These are phyloP conservation scores for Aphanomyces euteiches DNA, from an alignment of 352 stramenopile species.

Conservation along the genomic window DNA sequence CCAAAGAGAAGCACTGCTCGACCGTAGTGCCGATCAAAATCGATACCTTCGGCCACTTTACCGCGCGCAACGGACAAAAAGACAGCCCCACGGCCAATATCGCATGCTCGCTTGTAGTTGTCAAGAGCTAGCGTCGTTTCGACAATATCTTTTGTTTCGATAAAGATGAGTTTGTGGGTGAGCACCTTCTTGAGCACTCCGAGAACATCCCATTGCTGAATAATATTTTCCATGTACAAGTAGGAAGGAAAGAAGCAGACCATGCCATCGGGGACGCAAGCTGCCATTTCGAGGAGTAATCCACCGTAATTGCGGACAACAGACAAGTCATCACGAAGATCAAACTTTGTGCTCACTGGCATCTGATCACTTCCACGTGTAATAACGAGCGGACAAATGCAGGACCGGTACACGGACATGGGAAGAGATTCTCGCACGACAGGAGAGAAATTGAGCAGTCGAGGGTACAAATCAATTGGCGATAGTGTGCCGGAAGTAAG, in stretches of 20 bases:
- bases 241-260: constrained; percentile 99
- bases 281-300: constrained; percentile 93
- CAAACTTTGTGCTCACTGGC: constrained; percentile 94
- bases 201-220: constrained; percentile 94
- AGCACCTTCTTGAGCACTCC: constrained; percentile 92
- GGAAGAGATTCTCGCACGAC: constrained; percentile 94
- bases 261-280: constrained; percentile 95
- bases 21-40: constrained; percentile 99
- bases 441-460: constrained; percentile 97
- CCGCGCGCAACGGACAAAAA: constrained; percentile 98
- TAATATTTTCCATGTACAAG: constrained; percentile 98
- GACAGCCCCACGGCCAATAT: constrained; percentile 93
- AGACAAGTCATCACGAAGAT: constrained; percentile 77
- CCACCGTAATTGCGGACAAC: constrained; percentile 96
- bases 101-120: constrained; percentile 98
- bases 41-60: constrained; percentile 99
- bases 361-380: constrained; percentile 96
- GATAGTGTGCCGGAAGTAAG: constrained; percentile 95
- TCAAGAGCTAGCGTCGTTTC: constrained; percentile 98
- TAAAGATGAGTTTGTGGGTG: constrained; percentile 97
- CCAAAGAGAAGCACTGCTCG: constrained; percentile 97
- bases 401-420: constrained; percentile 98
- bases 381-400: constrained; percentile 98
- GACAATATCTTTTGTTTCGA: constrained; percentile 99
- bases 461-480: constrained; percentile 98